Percentiles rank a stretch among this genome's conserved stretches.
These are phyloP conservation scores for Astrothelium macrocarpum DNA, from an alignment of 495 filamentous ascomycete genomes.

Conservation along the genomic window DNA sequence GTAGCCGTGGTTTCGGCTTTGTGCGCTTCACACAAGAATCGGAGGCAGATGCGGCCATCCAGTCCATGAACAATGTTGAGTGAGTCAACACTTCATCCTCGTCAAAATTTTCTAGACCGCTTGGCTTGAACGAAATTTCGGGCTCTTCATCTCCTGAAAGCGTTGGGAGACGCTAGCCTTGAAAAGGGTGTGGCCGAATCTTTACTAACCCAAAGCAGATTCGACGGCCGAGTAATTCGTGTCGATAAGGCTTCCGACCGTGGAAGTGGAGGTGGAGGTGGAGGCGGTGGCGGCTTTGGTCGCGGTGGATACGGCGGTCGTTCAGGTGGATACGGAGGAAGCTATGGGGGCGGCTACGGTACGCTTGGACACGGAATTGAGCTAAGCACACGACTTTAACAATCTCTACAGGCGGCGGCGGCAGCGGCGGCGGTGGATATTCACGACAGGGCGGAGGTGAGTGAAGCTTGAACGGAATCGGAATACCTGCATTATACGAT, in stretches of 20 bases:
- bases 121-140: background rate
- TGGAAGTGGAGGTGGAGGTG: constrained; percentile 46
- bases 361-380: background rate
- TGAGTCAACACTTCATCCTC: constrained; percentile 37
- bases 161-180: background rate
- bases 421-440: constrained; percentile 14
- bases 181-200: background rate
- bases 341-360: constrained; percentile 25
- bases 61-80: constrained; percentile 88
- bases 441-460: constrained; percentile 11
- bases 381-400: background rate
- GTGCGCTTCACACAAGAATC: constrained; percentile 73
- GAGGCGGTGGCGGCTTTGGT: constrained; percentile 29
- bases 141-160: background rate
- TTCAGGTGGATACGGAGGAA: constrained; percentile 20
- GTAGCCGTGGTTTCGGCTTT: constrained; percentile 96
- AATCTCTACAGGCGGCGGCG: background rate
- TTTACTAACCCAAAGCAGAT: constrained; percentile 42
- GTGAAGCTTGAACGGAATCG: background rate
- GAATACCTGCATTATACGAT: background rate
- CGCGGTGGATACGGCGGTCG: constrained; percentile 25
- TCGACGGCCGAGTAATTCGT: constrained; percentile 90
- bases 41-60: constrained; percentile 77
- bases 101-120: background rate
- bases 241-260: constrained; percentile 93